phyloP scores from a whole-genome alignment of 306 rosid species.

The Lupinus albus region DNA sequence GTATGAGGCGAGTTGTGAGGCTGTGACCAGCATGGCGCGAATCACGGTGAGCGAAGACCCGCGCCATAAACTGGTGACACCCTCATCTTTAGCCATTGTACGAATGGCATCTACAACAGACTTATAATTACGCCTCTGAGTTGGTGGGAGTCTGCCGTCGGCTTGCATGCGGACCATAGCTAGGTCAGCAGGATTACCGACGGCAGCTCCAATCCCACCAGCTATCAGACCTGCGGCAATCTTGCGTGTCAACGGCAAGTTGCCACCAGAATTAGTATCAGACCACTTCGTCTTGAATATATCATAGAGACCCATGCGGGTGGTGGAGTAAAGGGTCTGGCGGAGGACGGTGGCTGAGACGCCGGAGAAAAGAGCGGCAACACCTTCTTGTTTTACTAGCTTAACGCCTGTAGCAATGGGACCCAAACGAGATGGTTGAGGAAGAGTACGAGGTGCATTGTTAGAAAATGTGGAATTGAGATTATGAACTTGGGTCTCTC shows the following conservation, averaged over 20 bases:
- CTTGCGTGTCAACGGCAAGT: constrained; percentile 48
- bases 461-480: constrained; percentile 49
- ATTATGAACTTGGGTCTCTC: constrained; percentile 46
- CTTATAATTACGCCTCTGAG: constrained; percentile 60
- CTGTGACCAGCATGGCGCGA: constrained; percentile 81
- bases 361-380: constrained; percentile 61
- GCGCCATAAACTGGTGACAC: constrained; percentile 66
- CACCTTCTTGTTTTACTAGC: constrained; percentile 63
- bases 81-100: constrained; percentile 53
- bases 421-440: constrained; percentile 37
- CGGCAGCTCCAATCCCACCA: constrained; percentile 64
- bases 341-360: constrained; percentile 81
- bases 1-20: constrained; percentile 71
- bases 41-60: constrained; percentile 66
- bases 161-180: constrained; percentile 87
- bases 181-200: constrained; percentile 74
- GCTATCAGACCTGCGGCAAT: constrained; percentile 58
- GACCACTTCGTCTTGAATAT: constrained; percentile 64
- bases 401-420: constrained; percentile 53
- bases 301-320: constrained; percentile 81
- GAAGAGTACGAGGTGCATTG: constrained; percentile 30
- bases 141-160: constrained; percentile 64
- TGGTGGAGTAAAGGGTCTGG: constrained; percentile 68
- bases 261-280: constrained; percentile 47
- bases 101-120: constrained; percentile 64